Evolutionary conservation across 2,329 filamentous ascomycete genomes (phyloP).

Genomic region (Bipolaris bicolor): DNA sequence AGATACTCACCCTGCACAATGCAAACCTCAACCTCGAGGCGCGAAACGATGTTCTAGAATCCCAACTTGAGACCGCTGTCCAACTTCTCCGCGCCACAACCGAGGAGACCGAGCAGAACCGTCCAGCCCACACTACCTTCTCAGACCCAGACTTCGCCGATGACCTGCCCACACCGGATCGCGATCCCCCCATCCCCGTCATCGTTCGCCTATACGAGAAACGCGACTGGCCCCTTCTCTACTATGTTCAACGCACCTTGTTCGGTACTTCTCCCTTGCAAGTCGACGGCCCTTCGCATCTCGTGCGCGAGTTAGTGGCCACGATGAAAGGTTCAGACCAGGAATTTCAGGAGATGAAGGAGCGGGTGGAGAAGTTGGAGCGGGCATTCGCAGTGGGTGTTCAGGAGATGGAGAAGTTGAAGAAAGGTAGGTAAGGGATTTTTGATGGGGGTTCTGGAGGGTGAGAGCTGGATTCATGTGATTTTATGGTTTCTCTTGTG

Average conservation of each 20-base stretch:
- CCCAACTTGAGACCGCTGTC: no score
- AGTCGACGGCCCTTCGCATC: constrained; percentile 16
- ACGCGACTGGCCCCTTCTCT: constrained; percentile 13
- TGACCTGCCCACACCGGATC: neutral
- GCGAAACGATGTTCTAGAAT: no score
- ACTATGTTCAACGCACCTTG: constrained; percentile 13
- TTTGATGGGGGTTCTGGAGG: no score
- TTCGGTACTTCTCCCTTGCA: constrained; percentile 12
- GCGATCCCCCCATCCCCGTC: constrained; percentile 16
- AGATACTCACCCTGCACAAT: no score
- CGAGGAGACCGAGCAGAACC: neutral
- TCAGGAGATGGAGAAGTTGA: constrained; percentile 1
- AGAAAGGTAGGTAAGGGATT: no score
- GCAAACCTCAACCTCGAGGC: no score
- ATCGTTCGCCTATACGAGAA: constrained; percentile 13
- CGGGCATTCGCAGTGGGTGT: neutral
- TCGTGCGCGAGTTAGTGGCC: constrained; percentile 10
- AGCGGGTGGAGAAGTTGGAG: constrained; percentile 1
- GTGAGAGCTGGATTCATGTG: neutral
- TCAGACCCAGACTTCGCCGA: neutral
- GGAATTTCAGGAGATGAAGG: constrained; percentile 6
- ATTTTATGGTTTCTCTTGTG: neutral
- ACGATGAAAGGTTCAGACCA: constrained; percentile 8
- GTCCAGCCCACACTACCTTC: neutral
- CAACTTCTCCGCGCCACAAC: neutral